These are phyloP conservation scores for Auricularia heimuer DNA, from an alignment of 768 basidiomycete genomes.

Conservation along the genomic window DNA sequence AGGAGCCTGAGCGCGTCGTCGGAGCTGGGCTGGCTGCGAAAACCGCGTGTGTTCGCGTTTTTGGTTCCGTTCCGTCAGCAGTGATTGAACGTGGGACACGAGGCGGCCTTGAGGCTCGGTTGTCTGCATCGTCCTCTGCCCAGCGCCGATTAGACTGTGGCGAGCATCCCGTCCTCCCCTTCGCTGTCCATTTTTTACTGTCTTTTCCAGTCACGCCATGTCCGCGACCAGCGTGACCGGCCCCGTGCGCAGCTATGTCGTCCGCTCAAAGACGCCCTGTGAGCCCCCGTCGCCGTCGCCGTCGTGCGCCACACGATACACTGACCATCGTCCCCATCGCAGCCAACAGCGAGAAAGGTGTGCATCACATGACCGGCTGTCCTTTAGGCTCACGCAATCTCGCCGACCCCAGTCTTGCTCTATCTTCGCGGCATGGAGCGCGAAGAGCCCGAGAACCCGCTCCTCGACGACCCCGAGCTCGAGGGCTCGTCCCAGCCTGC, in stretches of 20 bases:
- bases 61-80: background rate
- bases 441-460: background rate
- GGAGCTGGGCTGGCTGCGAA: no score
- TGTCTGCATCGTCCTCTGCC: background rate
- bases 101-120: background rate
- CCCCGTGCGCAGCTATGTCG: background rate
- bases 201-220: background rate
- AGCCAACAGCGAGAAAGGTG: constrained; percentile 2
- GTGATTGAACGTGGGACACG: background rate
- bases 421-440: constrained; percentile 1
- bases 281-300: background rate
- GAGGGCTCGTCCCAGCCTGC: background rate
- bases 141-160: background rate
- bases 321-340: background rate
- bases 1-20: background rate
- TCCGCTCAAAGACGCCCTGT: constrained; percentile 1
- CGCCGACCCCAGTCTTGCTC: background rate
- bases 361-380: background rate
- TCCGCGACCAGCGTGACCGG: background rate
- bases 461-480: background rate
- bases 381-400: background rate
- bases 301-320: background rate
- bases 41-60: background rate
- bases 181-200: background rate
- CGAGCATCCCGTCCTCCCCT: background rate